Evolutionary conservation across 2,329 filamentous ascomycete genomes (phyloP).

Genomic region (Coniochaeta sp.): DNA sequence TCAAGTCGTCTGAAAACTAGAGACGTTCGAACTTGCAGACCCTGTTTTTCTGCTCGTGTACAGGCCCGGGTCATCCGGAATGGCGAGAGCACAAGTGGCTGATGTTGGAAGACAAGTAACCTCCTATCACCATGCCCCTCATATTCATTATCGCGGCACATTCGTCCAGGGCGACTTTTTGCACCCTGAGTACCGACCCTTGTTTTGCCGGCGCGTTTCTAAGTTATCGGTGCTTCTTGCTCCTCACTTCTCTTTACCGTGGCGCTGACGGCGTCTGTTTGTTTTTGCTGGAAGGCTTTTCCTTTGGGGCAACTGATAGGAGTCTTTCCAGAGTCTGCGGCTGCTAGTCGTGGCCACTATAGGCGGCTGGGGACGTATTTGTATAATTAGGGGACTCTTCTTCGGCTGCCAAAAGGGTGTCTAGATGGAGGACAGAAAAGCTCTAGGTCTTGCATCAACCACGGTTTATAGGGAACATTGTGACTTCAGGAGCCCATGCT

Average conservation of each 20-base stretch:
- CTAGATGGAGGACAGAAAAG: background rate
- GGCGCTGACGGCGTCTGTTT: background rate
- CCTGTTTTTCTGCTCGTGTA: background rate
- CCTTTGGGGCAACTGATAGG: too few relatives aligned
- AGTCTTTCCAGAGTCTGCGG: background rate
- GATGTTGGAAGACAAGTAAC: background rate
- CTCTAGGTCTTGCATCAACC: background rate
- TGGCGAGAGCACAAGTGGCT: too few relatives aligned
- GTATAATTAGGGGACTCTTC: background rate
- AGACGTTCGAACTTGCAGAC: background rate
- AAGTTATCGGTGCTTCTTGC: background rate
- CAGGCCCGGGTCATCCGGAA: background rate
- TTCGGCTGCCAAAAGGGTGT: background rate
- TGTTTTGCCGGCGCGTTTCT: too few relatives aligned
- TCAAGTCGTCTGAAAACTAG: slow-evolving; percentile 21
- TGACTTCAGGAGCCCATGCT: background rate
- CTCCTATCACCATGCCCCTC: background rate
- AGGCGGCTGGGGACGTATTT: background rate
- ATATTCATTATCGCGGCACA: too few relatives aligned
- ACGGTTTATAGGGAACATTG: background rate
- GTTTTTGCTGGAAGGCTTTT: too few relatives aligned
- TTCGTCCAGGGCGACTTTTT: too few relatives aligned
- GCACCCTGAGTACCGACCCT: too few relatives aligned
- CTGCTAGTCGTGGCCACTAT: background rate
- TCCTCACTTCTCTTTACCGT: background rate